Percentiles rank a stretch among this genome's conserved stretches.
phyloP scores from a whole-genome alignment of 306 rosid genomes.

The Sechiopsis laciniata region DNA sequence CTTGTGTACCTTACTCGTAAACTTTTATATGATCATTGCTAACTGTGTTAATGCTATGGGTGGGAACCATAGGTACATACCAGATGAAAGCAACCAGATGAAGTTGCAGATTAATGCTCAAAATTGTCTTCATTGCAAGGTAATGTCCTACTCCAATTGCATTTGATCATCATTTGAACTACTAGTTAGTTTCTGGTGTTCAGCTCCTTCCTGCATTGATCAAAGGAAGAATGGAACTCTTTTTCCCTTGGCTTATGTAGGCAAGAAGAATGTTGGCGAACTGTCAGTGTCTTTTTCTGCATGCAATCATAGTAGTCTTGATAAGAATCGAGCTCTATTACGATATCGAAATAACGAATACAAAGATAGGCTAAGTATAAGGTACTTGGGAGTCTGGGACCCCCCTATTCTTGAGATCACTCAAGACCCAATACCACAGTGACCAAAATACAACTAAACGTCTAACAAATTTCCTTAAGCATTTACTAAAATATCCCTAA shows the following conservation, averaged over 20 bases:
- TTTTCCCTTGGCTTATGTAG: neutral
- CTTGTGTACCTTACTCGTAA: neutral
- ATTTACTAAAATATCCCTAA: no score
- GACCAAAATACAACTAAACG: no score
- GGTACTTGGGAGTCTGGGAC: no score
- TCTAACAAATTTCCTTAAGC: no score
- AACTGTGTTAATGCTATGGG: neutral
- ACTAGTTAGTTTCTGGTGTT: neutral
- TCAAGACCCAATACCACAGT: no score
- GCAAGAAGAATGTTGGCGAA: conserved; percentile 9
- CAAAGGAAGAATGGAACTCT: neutral
- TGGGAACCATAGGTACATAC: conserved; percentile 46
- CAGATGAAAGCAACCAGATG: conserved; percentile 52
- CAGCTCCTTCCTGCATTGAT: neutral
- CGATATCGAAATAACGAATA: no score
- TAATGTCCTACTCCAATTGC: conserved; percentile 23
- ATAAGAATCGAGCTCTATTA: no score
- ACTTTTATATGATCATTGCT: neutral
- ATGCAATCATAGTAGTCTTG: neutral
- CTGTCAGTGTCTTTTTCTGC: neutral
- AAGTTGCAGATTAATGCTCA: conserved; percentile 91
- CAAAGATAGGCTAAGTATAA: no score
- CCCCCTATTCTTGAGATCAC: no score
- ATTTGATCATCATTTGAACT: neutral
- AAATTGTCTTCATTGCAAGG: conserved; percentile 96